Evolutionary conservation across 2,329 filamentous ascomycete genomes (phyloP).

Genomic region (Leptodontidium sp.): DNA sequence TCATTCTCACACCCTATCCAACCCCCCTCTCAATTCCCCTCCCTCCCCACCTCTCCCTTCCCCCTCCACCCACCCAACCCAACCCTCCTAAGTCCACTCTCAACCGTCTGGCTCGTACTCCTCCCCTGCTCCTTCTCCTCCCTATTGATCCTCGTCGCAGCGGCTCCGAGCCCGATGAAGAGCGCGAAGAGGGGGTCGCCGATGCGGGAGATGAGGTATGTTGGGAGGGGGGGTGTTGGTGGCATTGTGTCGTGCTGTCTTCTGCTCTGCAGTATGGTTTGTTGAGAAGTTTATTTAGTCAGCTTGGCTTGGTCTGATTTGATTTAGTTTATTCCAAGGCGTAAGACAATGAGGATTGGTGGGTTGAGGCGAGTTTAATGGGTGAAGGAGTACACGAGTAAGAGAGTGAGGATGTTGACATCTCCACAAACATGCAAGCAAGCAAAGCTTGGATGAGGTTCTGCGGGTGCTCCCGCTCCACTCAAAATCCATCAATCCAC

Average conservation of each 20-base stretch:
- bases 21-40: neutral
- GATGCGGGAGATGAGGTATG: slow-evolving; percentile 50
- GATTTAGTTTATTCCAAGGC: too few species aligned
- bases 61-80: slow-evolving; percentile 1
- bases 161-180: slow-evolving; percentile 60
- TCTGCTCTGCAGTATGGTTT: neutral
- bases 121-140: slow-evolving; percentile 56
- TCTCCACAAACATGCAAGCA: neutral
- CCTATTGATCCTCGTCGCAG: slow-evolving; percentile 59
- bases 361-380: too few species aligned
- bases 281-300: too few species aligned
- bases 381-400: too few species aligned
- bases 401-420: too few species aligned
- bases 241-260: slow-evolving; percentile 39
- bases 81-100: slow-evolving; percentile 43
- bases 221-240: slow-evolving; percentile 27
- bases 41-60: neutral
- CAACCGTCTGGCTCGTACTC: slow-evolving; percentile 43
- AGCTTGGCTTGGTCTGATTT: too few species aligned
- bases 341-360: too few species aligned
- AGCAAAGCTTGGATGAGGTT: slow-evolving; percentile 23
- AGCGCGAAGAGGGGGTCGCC: slow-evolving; percentile 63
- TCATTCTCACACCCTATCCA: neutral
- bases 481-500: neutral
- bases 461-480: slow-evolving; percentile 25